These are phyloP conservation scores for Ambrosia hybrid DNA, from an alignment of 140 eudicot genomes.

Conservation along the genomic window DNA sequence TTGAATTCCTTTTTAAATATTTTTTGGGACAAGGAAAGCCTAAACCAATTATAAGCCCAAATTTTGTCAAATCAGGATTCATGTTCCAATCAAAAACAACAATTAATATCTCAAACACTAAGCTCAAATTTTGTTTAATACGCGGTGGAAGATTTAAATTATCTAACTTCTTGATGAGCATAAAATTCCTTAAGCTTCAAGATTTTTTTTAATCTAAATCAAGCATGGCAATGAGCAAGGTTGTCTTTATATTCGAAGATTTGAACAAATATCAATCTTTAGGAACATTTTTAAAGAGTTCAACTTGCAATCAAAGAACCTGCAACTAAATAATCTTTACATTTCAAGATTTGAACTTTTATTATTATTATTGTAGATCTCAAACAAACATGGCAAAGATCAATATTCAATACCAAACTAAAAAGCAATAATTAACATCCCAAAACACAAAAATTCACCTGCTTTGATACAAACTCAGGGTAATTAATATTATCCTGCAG, in stretches of 20 bases:
- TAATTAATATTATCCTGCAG: slow-evolving; percentile 50
- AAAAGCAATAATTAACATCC: slow-evolving; percentile 7
- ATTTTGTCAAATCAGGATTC: slow-evolving; percentile 13
- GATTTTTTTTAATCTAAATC: background rate
- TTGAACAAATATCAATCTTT: background rate
- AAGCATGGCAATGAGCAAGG: background rate
- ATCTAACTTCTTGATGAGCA: background rate
- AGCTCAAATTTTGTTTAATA: no score
- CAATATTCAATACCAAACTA: background rate
- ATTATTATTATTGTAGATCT: background rate
- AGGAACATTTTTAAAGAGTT: background rate
- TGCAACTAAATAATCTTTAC: background rate
- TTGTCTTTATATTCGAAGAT: no score
- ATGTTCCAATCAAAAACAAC: slow-evolving; percentile 12
- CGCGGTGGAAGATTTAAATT: no score
- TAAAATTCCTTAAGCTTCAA: background rate
- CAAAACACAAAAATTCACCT: slow-evolving; percentile 41
- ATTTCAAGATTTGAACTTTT: slow-evolving; percentile 1
- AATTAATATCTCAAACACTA: no score
- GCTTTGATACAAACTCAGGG: slow-evolving; percentile 65
- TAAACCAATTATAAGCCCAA: slow-evolving; percentile 10
- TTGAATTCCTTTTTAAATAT: background rate
- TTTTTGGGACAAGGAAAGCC: background rate
- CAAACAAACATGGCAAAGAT: background rate
- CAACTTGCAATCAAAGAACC: background rate